Conservation (phyloP, 106 monocot genomes). For the Cymbidium sinense region DNA sequence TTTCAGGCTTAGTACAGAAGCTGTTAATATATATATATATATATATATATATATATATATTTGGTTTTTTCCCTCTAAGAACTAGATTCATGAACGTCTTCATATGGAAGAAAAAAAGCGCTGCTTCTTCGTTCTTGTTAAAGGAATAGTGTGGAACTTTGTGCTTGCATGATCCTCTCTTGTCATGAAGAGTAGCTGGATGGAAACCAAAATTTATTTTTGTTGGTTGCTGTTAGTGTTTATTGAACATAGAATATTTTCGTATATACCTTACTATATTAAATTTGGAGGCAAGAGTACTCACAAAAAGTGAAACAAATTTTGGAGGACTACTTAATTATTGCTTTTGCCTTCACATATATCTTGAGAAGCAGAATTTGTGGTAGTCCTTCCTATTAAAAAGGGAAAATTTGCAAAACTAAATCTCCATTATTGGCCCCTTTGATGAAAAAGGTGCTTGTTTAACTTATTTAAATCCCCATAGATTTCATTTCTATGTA, state of each 20-base stretch:
- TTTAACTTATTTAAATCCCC: neutral
- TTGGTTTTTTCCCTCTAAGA: no score
- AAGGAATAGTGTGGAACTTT: neutral
- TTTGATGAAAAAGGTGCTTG: neutral
- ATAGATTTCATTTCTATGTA: neutral
- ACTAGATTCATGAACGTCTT: no score
- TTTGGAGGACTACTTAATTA: neutral
- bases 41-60: no score
- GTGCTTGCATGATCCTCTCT: neutral
- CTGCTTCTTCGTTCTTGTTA: neutral
- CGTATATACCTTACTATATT: neutral
- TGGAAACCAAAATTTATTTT: neutral
- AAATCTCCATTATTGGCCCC: neutral
- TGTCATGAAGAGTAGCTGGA: neutral
- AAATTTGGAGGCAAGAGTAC: neutral
- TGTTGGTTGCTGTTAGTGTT: neutral
- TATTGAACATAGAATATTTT: neutral
- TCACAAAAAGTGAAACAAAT: neutral
- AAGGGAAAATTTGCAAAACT: neutral
- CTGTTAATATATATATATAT: no score
- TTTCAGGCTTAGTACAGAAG: neutral
- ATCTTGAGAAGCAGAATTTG: neutral
- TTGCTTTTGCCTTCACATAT: neutral
- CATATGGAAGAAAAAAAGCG: no score
- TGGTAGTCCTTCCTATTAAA: neutral